phyloP scores from a whole-genome alignment of 2,329 filamentous ascomycete genomes.

The Monosporascus sp. region DNA sequence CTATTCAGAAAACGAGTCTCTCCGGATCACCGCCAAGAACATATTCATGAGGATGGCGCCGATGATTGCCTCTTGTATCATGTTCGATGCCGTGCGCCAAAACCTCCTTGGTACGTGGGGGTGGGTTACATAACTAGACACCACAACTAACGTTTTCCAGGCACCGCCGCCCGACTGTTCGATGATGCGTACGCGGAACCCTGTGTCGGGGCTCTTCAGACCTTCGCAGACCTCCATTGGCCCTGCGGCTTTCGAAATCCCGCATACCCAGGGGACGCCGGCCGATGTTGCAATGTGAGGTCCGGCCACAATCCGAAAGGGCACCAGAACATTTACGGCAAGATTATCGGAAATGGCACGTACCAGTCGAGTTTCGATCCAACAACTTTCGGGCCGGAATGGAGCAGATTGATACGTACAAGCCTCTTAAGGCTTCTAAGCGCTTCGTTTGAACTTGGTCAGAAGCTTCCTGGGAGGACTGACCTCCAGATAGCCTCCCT shows the following conservation, averaged over 20 bases:
- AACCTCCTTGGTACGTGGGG: constrained; percentile 20
- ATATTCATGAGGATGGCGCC: constrained; percentile 26
- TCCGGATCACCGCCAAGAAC: constrained; percentile 20
- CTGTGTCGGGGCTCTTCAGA: constrained; percentile 24
- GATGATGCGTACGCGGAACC: constrained; percentile 26
- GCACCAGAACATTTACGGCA: constrained; percentile 27
- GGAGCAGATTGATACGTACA: constrained; percentile 23
- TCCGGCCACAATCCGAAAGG: constrained; percentile 28
- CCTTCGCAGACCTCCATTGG: constrained; percentile 26
- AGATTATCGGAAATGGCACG: constrained; percentile 28
- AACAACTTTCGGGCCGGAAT: constrained; percentile 17
- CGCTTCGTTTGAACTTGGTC: constrained; percentile 21
- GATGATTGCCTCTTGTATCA: constrained; percentile 28
- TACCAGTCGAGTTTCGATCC: constrained; percentile 24
- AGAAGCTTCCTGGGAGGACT: constrained; percentile 21
- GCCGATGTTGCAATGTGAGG: constrained; percentile 26
- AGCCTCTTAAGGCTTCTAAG: constrained; percentile 23
- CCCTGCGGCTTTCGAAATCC: constrained; percentile 23
- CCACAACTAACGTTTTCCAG: constrained; percentile 7
- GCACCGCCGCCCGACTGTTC: constrained; percentile 24
- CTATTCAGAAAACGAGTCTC: constrained; percentile 7
- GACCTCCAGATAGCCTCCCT: constrained; percentile 25
- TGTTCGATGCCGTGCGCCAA: constrained; percentile 28
- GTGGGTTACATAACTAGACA: background rate
- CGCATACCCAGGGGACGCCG: constrained; percentile 17